Evolutionary conservation across 192 early-diverging fungal genomes (phyloP), one percentile per base, ranked within the genome.

Genomic region (Rhizophagus prolifer): DNA sequence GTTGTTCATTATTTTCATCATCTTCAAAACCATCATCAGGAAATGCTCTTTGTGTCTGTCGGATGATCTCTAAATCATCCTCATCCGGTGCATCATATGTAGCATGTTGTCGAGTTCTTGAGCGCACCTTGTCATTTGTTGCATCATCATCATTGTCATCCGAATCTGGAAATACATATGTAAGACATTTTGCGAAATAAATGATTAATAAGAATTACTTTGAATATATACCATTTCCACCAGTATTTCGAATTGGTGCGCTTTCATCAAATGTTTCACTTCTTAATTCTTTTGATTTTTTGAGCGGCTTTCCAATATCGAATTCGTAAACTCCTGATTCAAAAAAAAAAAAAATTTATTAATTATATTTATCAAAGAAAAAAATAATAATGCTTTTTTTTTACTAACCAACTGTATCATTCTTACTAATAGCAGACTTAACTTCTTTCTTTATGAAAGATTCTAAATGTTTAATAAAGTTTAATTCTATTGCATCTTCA

Each of bases 71-170:
- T 80, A 91, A 83, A 80, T 95, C 96, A 36, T 95, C 95, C n/a
- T 95, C 93, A 68, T 97, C 95, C 0, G 90, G 90, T 9, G 80
- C 94, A 47, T 96, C 94, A 73, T 97, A 96, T 6, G 88, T 88
- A 16, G 90, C 89, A 58, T 88, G 86, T 71, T 95, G 91, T 47
- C 83, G 79, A 38, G 88, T 82, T 4, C 92, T 90, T 31, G 85
- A 80, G 7, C 84, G 81, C 7, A 89, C 84, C 65, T 92, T 92
- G 31, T 86, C 86, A 70, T 88, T 82, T 10, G 93, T 91, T 3
- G 92, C 94, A 85, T 96, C 94, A 36, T 85, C 88, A 81, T 90
- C 92, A 67, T 87, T 88, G 21, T 88, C 86, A 73, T 92, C 91
- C n/a, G 83, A 84, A 62, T 91, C 82, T 83, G 36, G 23, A 54